A percentile compares a stretch with the other conserved stretches of the same genome.
phyloP scores from a whole-genome alignment of 2,329 filamentous ascomycete species.

The Trichoderma sp. region DNA sequence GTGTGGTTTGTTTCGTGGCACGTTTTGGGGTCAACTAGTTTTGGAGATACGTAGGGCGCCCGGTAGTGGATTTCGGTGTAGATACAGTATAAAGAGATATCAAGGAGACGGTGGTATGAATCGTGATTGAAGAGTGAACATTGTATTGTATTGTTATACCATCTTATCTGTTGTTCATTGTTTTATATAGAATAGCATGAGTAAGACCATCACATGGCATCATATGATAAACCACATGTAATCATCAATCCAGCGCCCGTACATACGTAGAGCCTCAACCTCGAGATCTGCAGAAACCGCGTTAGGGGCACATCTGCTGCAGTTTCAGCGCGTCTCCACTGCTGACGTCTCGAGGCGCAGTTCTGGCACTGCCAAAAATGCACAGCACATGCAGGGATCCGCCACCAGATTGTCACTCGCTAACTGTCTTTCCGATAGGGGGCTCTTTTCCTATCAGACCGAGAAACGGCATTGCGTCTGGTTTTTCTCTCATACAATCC shows the following conservation, averaged over 20 bases:
- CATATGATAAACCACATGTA: neutral
- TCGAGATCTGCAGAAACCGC: neutral
- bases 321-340: conserved; percentile 25
- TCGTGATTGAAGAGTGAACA: neutral
- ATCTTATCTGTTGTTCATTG: neutral
- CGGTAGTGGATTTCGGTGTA: neutral
- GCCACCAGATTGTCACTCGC: neutral
- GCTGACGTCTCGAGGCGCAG: conserved; percentile 35
- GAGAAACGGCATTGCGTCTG: neutral
- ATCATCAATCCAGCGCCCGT: neutral
- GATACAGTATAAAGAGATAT: neutral
- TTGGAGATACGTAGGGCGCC: neutral
- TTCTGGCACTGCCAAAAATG: conserved; percentile 10
- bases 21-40: neutral
- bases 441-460: neutral
- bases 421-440: neutral
- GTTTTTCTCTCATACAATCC: neutral
- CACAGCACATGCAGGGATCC: neutral
- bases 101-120: neutral
- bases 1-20: neutral
- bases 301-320: neutral
- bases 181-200: neutral
- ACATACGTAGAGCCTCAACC: neutral
- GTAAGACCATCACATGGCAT: neutral
- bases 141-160: neutral